phyloP scores from a whole-genome alignment of 2,329 filamentous ascomycete genomes.

The Fusarium domesticum region DNA sequence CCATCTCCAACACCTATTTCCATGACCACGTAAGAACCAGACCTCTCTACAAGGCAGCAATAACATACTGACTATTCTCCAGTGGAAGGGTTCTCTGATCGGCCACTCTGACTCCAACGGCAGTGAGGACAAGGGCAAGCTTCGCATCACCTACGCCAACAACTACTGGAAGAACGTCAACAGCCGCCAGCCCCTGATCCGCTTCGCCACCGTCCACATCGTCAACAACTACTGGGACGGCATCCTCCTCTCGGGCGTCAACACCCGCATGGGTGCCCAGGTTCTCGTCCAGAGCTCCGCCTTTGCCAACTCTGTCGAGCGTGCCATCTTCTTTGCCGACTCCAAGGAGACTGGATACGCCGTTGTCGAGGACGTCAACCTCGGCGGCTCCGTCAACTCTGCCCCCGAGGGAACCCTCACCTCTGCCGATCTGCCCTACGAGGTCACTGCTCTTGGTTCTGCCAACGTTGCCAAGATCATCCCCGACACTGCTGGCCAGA shows the following conservation, averaged over 20 bases:
- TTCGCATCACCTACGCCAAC: conserved; percentile 63
- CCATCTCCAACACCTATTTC: conserved; percentile 36
- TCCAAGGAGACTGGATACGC: conserved; percentile 43
- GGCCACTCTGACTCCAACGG: conserved; percentile 58
- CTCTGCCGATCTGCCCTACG: conserved; percentile 52
- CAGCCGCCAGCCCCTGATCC: conserved; percentile 59
- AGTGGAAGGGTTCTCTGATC: conserved; percentile 57
- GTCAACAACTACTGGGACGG: conserved; percentile 52
- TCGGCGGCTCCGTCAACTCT: conserved; percentile 36
- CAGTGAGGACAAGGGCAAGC: conserved; percentile 56
- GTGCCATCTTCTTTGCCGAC: conserved; percentile 39
- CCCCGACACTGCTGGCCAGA: conserved; percentile 39
- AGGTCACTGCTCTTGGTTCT: conserved; percentile 42
- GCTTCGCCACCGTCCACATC: conserved; percentile 64
- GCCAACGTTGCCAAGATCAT: conserved; percentile 44
- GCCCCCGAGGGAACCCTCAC: conserved; percentile 51
- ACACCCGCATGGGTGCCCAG: conserved; percentile 54
- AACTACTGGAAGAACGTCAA: conserved; percentile 64
- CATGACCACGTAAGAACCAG: conserved; percentile 33
- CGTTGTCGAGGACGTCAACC: conserved; percentile 39
- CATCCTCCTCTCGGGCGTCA: conserved; percentile 46
- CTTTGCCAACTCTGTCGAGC: conserved; percentile 41
- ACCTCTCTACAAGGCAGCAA: too few species aligned
- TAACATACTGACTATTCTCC: neutral
- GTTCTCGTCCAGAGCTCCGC: conserved; percentile 55